A percentile compares a stretch with the other conserved stretches of the same genome.
Conservation (phyloP, 345 rosid genomes). For the Syzygium grande region DNA sequence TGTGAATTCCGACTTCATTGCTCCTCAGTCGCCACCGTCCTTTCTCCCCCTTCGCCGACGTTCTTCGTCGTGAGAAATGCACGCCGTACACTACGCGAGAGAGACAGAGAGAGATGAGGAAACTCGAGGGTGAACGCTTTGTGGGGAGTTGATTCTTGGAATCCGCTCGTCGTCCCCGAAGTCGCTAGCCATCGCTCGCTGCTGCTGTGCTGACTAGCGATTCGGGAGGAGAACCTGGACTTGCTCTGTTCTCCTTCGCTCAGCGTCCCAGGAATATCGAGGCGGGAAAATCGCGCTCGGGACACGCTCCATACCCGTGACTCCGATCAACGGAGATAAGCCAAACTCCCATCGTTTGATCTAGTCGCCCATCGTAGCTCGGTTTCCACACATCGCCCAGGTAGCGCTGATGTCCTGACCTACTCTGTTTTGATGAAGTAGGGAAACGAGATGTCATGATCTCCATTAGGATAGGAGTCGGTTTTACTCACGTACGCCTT, state of each 20-base stretch:
- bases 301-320: accelerated
- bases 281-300: not conserved
- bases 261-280: accelerated
- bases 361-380: not conserved
- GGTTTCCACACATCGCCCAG: not conserved
- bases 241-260: not conserved
- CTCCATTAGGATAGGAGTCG: not conserved
- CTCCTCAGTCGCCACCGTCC: not conserved
- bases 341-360: not conserved
- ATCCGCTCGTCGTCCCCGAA: not conserved
- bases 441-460: not conserved
- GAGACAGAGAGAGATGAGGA: not conserved
- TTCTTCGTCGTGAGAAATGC: accelerated
- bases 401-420: not conserved
- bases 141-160: not conserved
- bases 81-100: not conserved
- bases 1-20: not conserved
- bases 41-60: not conserved
- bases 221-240: not conserved
- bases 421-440: not conserved
- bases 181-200: not conserved
- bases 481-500: not conserved
- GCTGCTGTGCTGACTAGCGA: not conserved
- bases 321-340: not conserved
- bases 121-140: not conserved